Evolutionary conservation across 768 basidiomycete genomes (phyloP), one percentile per base, ranked within the genome.

Genomic region (Suillus brevipes): DNA sequence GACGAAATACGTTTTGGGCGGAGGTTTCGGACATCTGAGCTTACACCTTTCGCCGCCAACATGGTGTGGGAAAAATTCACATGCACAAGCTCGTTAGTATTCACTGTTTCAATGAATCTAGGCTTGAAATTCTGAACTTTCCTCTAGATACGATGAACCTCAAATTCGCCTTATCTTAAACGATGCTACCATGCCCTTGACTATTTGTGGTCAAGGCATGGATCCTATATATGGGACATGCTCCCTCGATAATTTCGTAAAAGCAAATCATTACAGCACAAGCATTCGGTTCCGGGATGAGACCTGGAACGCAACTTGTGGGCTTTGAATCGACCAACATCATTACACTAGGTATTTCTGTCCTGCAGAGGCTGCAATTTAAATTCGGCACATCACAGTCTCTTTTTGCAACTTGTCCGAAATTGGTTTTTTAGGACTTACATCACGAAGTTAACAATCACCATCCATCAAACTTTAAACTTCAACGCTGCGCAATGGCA

Each of bases 61-160:
- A 80, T 82, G 79, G 67, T 78, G 34, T 82, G 79, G 81, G 80
- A 82, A 68, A 75, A 69, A 66, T 80, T 81, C 70, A 68, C 71
- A 4, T 82, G 80, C 73, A 65, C 67, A 57, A 70, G 72, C 14
- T 79, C 78, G 76, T 77, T 58, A 57, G 73, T 70, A 3, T 37
- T 28, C 20, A 16, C 5, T 34, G 23, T 25, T 20, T 31, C 12
- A 13, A 28, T 59, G 40, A 14, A 34, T 55, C 62, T 43, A 43
- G 6, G 13, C 6, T 50, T 36, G 42, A 23, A 62, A 2, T 58
- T 45, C 14, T 52, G 61, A 71, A 58, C 65, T 42, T 16, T 31
- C 23, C 13, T 61, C 7, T 57, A 78, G 77, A 12, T 75, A 74
- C 64, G 50, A 70, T 20, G 77, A 71, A 25, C 75, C 80, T 14